Evolutionary conservation across 345 rosid genomes (phyloP).

Genomic region (Eutrema yunnanense): DNA sequence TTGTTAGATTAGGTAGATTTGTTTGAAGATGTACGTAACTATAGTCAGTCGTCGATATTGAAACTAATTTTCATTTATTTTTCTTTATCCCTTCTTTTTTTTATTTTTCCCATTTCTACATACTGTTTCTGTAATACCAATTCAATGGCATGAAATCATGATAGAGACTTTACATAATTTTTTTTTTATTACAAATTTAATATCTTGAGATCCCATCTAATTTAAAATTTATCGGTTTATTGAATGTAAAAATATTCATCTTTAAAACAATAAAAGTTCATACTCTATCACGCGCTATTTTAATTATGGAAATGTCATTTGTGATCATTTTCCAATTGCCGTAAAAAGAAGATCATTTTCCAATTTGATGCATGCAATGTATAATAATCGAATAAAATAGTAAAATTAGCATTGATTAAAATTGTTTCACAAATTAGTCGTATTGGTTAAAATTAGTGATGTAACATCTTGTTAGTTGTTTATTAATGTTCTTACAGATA

Average conservation of each 20-base stretch:
- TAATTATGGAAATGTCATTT: neutral
- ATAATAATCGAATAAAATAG: neutral
- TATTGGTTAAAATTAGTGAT: too few species aligned
- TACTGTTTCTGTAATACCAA: neutral
- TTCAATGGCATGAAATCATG: neutral
- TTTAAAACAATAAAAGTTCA: neutral
- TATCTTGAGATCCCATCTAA: neutral
- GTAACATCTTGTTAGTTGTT: too few species aligned
- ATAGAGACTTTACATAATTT: neutral
- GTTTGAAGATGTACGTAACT: conserved; percentile 8
- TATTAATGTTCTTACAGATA: too few species aligned
- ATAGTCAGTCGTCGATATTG: neutral
- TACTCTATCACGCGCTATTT: neutral
- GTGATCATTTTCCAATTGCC: neutral
- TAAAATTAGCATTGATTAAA: neutral
- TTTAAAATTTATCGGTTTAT: neutral
- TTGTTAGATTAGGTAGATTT: conserved; percentile 12
- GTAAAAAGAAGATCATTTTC: too few species aligned
- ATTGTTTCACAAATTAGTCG: neutral
- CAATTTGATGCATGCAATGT: neutral
- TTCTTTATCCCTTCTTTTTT: neutral
- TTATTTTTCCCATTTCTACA: neutral
- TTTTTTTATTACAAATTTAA: neutral
- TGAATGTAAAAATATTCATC: neutral
- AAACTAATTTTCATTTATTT: neutral